Evolutionary conservation across 75 land plant species (phyloP).

Genomic region (Gnetum montanum): DNA sequence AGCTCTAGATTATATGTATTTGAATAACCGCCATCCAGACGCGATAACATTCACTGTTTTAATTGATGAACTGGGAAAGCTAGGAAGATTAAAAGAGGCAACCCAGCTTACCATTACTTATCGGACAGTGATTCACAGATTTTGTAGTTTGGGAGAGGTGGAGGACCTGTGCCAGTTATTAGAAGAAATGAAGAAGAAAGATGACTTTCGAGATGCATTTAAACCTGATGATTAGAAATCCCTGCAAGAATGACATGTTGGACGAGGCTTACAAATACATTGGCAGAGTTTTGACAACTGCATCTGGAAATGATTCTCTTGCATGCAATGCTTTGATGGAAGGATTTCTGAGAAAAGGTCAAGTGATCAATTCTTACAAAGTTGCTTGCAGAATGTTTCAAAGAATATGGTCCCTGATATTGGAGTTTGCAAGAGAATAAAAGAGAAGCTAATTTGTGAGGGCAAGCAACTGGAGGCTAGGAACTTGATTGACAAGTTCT

Average conservation of each 20-base stretch:
- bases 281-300: conserved; percentile 37
- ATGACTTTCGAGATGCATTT: conserved; percentile 29
- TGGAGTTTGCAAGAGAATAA: conserved; percentile 35
- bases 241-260: conserved; percentile 38
- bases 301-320: conserved; percentile 40
- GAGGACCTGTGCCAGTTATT: conserved; percentile 43
- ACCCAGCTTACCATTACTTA: conserved; percentile 48
- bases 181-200: conserved; percentile 36
- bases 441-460: conserved; percentile 20
- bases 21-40: conserved; percentile 56
- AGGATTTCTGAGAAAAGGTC: conserved; percentile 30
- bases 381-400: conserved; percentile 62
- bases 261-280: conserved; percentile 45
- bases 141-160: conserved; percentile 38
- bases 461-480: conserved; percentile 36
- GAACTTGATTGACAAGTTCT: conserved; percentile 33
- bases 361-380: conserved; percentile 34
- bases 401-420: conserved; percentile 58
- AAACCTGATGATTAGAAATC: conserved; percentile 55
- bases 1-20: conserved; percentile 65
- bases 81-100: conserved; percentile 51
- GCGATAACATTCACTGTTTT: conserved; percentile 59
- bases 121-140: conserved; percentile 57
- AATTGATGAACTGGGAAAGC: conserved; percentile 49
- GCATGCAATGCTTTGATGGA: conserved; percentile 47